Evolutionary conservation across 192 early-diverging fungal genomes (phyloP).

Genomic region (Linnemannia zychae): DNA sequence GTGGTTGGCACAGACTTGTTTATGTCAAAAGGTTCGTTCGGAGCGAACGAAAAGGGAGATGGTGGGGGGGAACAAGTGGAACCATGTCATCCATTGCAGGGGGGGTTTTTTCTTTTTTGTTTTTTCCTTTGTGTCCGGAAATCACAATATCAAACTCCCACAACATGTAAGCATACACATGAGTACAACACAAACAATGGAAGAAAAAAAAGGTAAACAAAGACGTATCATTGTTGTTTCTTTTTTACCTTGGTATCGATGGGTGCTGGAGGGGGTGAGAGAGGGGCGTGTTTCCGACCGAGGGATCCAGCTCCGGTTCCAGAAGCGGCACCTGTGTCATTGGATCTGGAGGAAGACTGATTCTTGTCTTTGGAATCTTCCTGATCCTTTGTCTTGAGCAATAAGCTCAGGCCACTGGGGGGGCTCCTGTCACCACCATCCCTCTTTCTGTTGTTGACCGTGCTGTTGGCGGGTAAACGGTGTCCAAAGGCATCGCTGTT

Average conservation of each 20-base stretch:
- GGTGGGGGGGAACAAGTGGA: neutral
- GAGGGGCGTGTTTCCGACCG: conserved; percentile 9
- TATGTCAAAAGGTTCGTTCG: neutral
- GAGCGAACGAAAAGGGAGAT: neutral
- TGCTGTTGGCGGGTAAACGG: neutral
- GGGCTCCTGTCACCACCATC: conserved; percentile 33
- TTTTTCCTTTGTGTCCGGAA: neutral
- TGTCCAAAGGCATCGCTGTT: neutral
- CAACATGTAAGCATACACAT: neutral
- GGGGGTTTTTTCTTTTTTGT: neutral
- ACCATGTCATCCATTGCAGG: conserved; percentile 2
- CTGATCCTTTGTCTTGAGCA: conserved; percentile 43
- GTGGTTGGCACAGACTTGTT: conserved; percentile 3
- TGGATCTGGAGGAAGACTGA: conserved; percentile 2
- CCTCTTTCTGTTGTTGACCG: conserved; percentile 1
- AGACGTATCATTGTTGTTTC: neutral
- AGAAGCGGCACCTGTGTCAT: neutral
- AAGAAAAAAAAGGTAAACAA: neutral
- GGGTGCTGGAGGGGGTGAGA: conserved; percentile 33
- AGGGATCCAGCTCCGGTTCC: conserved; percentile 4
- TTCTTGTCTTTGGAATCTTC: conserved; percentile 18
- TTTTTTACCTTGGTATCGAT: conserved; percentile 30
- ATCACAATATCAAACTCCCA: neutral
- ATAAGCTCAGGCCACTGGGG: conserved; percentile 49
- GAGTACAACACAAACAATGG: neutral